A percentile compares a stretch with the other conserved stretches of the same genome.
Conservation (phyloP, 208 protist genomes). For the Wallacemonas sp. region DNA sequence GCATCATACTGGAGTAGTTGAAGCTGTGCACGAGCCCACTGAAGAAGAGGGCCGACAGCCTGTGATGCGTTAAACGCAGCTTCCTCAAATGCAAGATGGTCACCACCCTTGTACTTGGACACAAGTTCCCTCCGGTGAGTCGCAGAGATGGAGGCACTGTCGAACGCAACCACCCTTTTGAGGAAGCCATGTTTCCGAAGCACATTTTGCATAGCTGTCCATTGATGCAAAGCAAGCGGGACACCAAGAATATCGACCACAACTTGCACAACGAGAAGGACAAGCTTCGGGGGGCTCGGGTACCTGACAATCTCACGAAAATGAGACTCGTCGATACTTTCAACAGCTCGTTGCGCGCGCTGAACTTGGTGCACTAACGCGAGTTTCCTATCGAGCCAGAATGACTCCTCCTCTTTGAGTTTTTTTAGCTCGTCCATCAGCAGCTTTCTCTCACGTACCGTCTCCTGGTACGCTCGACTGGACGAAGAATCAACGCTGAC, state of each 20-base stretch:
- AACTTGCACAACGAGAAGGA: conserved; percentile 31
- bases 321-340: conserved; percentile 33
- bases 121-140: conserved; percentile 26
- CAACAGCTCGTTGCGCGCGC: conserved; percentile 21
- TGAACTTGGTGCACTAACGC: conserved; percentile 29
- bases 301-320: conserved; percentile 38
- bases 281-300: conserved; percentile 22
- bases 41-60: conserved; percentile 30
- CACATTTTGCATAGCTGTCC: conserved; percentile 24
- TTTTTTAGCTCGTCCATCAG: conserved; percentile 9
- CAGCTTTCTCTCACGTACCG: conserved; percentile 6
- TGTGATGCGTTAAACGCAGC: conserved; percentile 32
- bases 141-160: conserved; percentile 25
- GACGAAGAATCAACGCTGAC: neutral
- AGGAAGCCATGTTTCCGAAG: conserved; percentile 36
- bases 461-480: neutral
- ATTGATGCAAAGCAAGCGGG: conserved; percentile 12
- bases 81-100: conserved; percentile 20
- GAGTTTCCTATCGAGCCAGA: conserved; percentile 17
- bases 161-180: conserved; percentile 34
- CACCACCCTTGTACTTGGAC: conserved; percentile 20
- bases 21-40: conserved; percentile 43
- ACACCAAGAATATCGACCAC: conserved; percentile 44
- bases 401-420: conserved; percentile 6
- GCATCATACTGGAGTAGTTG: conserved; percentile 21